Evolutionary conservation across 2,329 filamentous ascomycete genomes (phyloP), one percentile per base, ranked within the genome.

Genomic region (Scorias spongiosa): DNA sequence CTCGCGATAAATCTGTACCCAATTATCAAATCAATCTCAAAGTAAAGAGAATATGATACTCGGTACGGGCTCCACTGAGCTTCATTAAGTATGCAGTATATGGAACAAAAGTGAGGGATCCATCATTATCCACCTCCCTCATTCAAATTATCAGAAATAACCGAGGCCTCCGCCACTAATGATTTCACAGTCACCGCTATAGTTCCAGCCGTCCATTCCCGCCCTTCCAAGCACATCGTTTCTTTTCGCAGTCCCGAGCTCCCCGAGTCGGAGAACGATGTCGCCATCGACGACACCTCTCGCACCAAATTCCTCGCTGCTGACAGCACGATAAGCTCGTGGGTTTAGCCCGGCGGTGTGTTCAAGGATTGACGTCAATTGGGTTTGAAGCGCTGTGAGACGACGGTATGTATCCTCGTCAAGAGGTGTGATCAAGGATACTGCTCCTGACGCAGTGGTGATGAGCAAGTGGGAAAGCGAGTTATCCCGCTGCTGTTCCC

Each of bases 271-370:
- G 46, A 74, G 71, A 48, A 94, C 61, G 36, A 94, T 57, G n/a
- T 71, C 73, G 0, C 86, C 87, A 58, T 95, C 88, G 3, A 95
- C 72, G 42, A 93, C 74, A 2, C 75, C 78, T 14, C 83, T 68
- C 1, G 75, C 75, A 0, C 67, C 65, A 1, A 61, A 63, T 2
- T 66, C 64, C 39, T 66, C 67, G 3, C 60, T 65, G 32, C 70
- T 68, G 15, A 67, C 59, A 54, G 75, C 68, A 11, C 91, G 74
- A 64, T 89, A 84, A 0, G 80, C 84, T 44, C 83, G 78, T 2
- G 86, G 82, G 62, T 96, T 96, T 41, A 95, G 69, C 0, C 84
- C 86, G 7, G 80, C 84, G 4, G 82, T 67, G 49, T 87, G 80
- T 38, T 84, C 79, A 7, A 95, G 73, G 0, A 80, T 78, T 29